A percentile compares a stretch with the other conserved stretches of the same genome.
Evolutionary conservation across 106 monocot genomes (phyloP).

Genomic region (Chionographis japonica): DNA sequence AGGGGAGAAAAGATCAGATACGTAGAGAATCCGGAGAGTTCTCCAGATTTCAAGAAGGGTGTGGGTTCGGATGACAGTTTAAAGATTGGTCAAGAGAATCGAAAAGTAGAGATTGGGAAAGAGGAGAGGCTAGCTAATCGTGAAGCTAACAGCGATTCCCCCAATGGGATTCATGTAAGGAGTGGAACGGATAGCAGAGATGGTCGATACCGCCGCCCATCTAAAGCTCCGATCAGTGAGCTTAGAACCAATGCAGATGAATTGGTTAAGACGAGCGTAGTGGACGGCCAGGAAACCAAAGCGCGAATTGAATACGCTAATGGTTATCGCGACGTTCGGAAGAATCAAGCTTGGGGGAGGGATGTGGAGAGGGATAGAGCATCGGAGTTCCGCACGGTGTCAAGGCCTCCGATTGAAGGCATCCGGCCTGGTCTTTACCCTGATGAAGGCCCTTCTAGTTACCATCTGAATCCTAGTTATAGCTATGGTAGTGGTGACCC

Average conservation of each 20-base stretch:
- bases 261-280: conserved; percentile 7
- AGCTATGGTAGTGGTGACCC: background rate
- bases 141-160: background rate
- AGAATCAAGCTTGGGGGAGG: conserved; percentile 6
- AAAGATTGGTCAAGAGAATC: conserved; percentile 17
- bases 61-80: conserved; percentile 13
- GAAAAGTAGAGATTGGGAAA: conserved; percentile 9
- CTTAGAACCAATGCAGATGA: conserved; percentile 10
- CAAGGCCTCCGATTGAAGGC: background rate
- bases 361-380: conserved; percentile 5
- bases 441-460: conserved; percentile 51
- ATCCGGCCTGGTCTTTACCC: conserved; percentile 28
- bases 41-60: conserved; percentile 25
- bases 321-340: conserved; percentile 6
- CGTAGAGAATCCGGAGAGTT: conserved; percentile 25
- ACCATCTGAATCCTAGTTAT: conserved; percentile 11
- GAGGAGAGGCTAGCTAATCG: conserved; percentile 12
- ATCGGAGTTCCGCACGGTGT: conserved; percentile 8
- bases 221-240: conserved; percentile 13
- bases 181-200: conserved; percentile 15
- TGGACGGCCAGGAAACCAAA: conserved; percentile 20
- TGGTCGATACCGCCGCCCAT: conserved; percentile 12
- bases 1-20: conserved; percentile 17
- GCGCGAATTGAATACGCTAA: conserved; percentile 3
- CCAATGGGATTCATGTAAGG: background rate